Evolutionary conservation across 768 basidiomycete genomes (phyloP).

Genomic region (Hydnum rufescens): DNA sequence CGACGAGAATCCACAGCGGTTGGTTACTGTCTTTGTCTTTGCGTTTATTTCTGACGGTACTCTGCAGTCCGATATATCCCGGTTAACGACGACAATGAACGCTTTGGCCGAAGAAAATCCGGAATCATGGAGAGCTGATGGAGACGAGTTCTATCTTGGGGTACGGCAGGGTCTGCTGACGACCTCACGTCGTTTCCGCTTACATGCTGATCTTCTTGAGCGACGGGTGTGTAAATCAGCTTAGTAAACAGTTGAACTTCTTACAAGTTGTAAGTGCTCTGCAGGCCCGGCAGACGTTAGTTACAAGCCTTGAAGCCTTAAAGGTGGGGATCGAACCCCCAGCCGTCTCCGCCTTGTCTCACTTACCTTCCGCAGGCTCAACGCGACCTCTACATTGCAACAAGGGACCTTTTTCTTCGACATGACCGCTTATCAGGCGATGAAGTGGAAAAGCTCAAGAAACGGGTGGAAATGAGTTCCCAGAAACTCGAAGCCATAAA

Average conservation of each 20-base stretch:
- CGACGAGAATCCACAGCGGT: conserved; percentile 85
- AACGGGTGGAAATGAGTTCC: conserved; percentile 58
- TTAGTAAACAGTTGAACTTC: background rate
- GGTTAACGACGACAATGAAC: conserved; percentile 64
- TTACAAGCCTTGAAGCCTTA: conserved; percentile 53
- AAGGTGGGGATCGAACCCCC: conserved; percentile 32
- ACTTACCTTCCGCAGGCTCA: conserved; percentile 30
- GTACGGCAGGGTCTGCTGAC: conserved; percentile 50
- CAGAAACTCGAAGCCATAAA: conserved; percentile 60
- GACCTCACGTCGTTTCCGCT: conserved; percentile 47
- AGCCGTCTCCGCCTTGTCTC: background rate
- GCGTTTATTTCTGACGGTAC: conserved; percentile 7
- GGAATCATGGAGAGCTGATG: conserved; percentile 66
- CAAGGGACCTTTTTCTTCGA: conserved; percentile 68
- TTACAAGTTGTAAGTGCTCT: background rate
- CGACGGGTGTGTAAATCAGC: conserved; percentile 31
- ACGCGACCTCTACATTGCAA: conserved; percentile 71
- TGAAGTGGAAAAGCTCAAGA: conserved; percentile 71
- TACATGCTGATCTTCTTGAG: conserved; percentile 56
- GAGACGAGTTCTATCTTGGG: conserved; percentile 62
- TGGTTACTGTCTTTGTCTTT: conserved; percentile 22
- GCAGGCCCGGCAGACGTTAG: conserved; percentile 42
- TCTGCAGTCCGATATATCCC: conserved; percentile 59
- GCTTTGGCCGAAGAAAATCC: conserved; percentile 61
- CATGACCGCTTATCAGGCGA: conserved; percentile 81